phyloP scores from a whole-genome alignment of 129 eudicot genomes.

The Helianthus tuberosus region DNA sequence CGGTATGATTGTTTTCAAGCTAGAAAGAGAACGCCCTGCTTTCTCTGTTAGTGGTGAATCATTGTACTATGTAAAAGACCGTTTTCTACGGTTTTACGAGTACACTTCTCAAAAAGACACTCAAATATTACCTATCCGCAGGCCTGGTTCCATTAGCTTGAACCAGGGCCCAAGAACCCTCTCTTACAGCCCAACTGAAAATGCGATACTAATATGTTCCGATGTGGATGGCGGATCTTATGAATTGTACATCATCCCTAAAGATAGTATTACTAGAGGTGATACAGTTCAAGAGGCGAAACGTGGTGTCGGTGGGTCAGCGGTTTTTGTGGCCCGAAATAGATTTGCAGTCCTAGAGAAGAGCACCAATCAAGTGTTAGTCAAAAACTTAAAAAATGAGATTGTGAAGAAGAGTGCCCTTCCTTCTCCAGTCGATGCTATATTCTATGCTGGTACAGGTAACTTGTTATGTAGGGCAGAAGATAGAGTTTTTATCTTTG shows the following conservation, averaged over 20 bases:
- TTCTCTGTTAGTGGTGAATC: constrained; percentile 63
- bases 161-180: constrained; percentile 69
- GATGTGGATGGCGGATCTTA: constrained; percentile 74
- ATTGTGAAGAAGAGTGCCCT: constrained; percentile 54
- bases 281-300: constrained; percentile 73
- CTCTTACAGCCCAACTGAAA: constrained; percentile 72
- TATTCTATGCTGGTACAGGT: constrained; percentile 67
- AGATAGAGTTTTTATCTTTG: constrained; percentile 60
- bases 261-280: constrained; percentile 62
- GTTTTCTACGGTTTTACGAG: constrained; percentile 62
- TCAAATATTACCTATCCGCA: constrained; percentile 66
- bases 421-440: constrained; percentile 56
- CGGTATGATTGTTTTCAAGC: constrained; percentile 80
- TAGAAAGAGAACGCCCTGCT: constrained; percentile 80
- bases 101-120: constrained; percentile 71
- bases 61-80: constrained; percentile 60
- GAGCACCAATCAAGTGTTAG: constrained; percentile 56
- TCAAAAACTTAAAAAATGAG: constrained; percentile 63
- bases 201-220: constrained; percentile 63
- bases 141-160: constrained; percentile 67
- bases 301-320: constrained; percentile 70
- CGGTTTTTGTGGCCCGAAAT: constrained; percentile 61
- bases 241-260: constrained; percentile 62
- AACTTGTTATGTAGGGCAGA: constrained; percentile 67
- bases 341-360: constrained; percentile 70